Evolutionary conservation across 2,329 filamentous ascomycete genomes (phyloP), one percentile per base, ranked within the genome.

Genomic region (Talaromyces sp.): DNA sequence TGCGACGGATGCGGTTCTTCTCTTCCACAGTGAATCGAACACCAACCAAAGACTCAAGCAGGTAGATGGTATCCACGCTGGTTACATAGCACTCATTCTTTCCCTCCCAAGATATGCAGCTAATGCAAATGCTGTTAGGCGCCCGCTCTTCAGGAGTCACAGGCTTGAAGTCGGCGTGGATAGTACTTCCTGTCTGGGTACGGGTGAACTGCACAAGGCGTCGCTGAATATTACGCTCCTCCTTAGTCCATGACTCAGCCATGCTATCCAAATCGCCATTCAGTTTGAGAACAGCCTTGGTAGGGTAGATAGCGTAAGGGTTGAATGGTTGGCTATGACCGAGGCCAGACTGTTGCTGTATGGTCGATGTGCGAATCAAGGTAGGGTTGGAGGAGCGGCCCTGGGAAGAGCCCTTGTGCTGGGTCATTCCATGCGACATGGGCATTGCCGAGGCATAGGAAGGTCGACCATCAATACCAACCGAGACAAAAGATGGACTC

Each of bases 71-170:
- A 73, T 99, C 94, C 16, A 99, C 94, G 47, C 92, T 97, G 2
- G 94, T 97, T 49, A 97, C 91, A 71, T 86, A 97, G 73, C 88
- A 96, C 65, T 96, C 90, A 43, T 86, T 80, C 75, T 91, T 95
- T 74, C 96, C 91, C 53, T 88, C 88, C 94, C 94, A 99, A 80
- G 87, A 92, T 67, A 99, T 99, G 78, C 94, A 99, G 74, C 92
- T 97, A 70, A 99, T 90, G 75, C 91, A 96, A 55, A 95, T 93
- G 74, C 88, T 91, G 75, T 93, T 89, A 2, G 87, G 85, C 1
- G 87, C 84, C 19, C 91, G 85, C 57, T 96, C 89, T 65, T 91
- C 89, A 13, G 86, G 85, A 14, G 89, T 81, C 42, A 97, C 86
- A 0, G 91, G 80, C 45, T 87, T 85, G 76, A 97, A 97, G 13